phyloP scores from a whole-genome alignment of 1,139 yeast species.

The Kluyveromyces sp. region DNA sequence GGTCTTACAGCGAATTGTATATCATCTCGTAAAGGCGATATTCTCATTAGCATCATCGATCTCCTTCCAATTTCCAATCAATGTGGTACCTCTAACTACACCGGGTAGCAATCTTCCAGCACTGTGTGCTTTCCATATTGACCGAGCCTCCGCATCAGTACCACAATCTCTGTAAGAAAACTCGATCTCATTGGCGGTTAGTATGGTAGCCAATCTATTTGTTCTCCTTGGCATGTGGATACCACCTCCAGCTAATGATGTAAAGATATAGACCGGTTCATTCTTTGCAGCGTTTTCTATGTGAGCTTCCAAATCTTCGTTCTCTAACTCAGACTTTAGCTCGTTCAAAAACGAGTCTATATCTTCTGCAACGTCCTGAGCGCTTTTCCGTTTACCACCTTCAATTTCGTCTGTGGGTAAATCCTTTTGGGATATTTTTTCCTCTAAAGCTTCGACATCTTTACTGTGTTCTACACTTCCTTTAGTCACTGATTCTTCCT shows the following conservation, averaged over 20 bases:
- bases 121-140: slow-evolving; percentile 75
- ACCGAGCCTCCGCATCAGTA: slow-evolving; percentile 78
- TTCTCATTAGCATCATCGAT: slow-evolving; percentile 83
- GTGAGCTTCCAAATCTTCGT: slow-evolving; percentile 7
- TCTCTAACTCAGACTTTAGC: slow-evolving; percentile 14
- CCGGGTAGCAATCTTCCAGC: slow-evolving; percentile 79
- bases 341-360: slow-evolving; percentile 22
- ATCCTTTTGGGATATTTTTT: background rate
- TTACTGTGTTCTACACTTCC: too few species aligned
- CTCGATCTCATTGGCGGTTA: slow-evolving; percentile 64
- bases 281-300: slow-evolving; percentile 28
- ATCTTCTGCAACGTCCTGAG: slow-evolving; percentile 14
- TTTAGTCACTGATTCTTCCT: too few species aligned
- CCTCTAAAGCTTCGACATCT: background rate
- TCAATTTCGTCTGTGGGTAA: too few species aligned
- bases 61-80: slow-evolving; percentile 75
- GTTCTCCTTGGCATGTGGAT: slow-evolving; percentile 79
- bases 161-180: slow-evolving; percentile 70
- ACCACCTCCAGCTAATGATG: slow-evolving; percentile 85
- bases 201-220: slow-evolving; percentile 65
- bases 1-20: slow-evolving; percentile 36
- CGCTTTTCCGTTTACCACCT: too few species aligned
- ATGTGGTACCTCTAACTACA: slow-evolving; percentile 85
- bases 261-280: slow-evolving; percentile 65
- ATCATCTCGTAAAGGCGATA: slow-evolving; percentile 55